Base-by-base conservation (phyloP, 495 filamentous ascomycete genomes). In the Penicillium subrubescens region DNA sequence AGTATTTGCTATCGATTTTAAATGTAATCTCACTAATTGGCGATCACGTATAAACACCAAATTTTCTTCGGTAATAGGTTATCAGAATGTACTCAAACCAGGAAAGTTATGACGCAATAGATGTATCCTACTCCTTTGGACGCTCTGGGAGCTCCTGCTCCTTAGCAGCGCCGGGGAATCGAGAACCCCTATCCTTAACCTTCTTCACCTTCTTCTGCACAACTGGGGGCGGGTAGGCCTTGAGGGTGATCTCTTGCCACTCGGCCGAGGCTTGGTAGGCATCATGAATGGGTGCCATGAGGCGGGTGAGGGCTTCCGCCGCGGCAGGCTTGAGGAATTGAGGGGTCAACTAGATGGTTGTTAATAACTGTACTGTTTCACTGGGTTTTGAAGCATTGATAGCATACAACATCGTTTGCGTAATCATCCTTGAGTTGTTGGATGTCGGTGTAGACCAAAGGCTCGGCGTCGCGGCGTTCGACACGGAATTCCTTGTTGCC, bases 291-390 rank as follows among this genome's bases (percentile, higher is more conserved):
- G 94, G 91, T 5, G 81, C 85, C 59, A 97, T 81, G 19, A 97
- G 81, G 14, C 82, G 75, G 62, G 85, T 85, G n/a, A 98, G 82
- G 25, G 84, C 91, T 5, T 81, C 79, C 25, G 88, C 81, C 6
- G 94, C 85, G 37, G 89, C 93, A 35, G 88, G 83, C 78, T 98
- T 98, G 25, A 97, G 82, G 8, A 89, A 74, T 81, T 96, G 92
- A 0, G 94, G 94, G 12, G 88, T 90, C 57, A 98, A 83, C 90
- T 95, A 59, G 8, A 65, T 39, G 12, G 17, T 12, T 8, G 66
- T 75, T 62, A 79, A 71, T 51, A 14, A 10, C 89, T 8, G 48
- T n/a, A 73, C 78, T 89, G 54, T 97, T 82, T 54, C 17, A 8
- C 19, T 17, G 17, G 17, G 19, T 17, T 14, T 33, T 34, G 14